Evolutionary conservation across 805 yeast species (phyloP).

Genomic region (Nakazawaea molendinolei): DNA sequence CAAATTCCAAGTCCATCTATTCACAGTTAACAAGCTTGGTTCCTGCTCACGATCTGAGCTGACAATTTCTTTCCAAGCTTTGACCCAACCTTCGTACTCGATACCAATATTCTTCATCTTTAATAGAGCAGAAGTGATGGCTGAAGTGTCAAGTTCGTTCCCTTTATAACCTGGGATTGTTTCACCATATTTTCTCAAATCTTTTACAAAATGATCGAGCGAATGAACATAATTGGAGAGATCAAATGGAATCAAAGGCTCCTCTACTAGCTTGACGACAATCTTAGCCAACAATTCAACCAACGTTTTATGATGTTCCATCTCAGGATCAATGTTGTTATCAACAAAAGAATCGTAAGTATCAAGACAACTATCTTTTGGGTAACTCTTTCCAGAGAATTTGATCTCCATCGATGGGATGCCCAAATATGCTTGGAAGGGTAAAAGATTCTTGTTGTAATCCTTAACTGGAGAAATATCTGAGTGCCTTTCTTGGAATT

Average conservation of each 20-base stretch:
- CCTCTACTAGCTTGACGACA: constrained; percentile 57
- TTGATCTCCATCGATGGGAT: constrained; percentile 63
- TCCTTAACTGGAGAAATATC: constrained; percentile 10
- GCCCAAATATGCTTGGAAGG: constrained; percentile 58
- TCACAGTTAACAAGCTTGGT: constrained; percentile 63
- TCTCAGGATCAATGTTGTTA: constrained; percentile 44
- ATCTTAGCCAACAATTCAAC: constrained; percentile 49
- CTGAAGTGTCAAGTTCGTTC: constrained; percentile 18
- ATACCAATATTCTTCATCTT: constrained; percentile 37
- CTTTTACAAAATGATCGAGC: constrained; percentile 37
- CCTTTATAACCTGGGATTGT: constrained; percentile 10
- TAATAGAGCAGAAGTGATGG: constrained; percentile 23
- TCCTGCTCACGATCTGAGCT: constrained; percentile 53
- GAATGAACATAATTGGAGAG: constrained; percentile 38
- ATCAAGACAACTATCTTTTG: constrained; percentile 58
- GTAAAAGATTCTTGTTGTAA: constrained; percentile 55
- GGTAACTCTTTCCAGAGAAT: constrained; percentile 35
- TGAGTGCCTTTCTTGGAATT: constrained; percentile 12
- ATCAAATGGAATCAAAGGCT: constrained; percentile 70
- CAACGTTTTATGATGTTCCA: constrained; percentile 49
- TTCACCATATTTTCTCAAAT: constrained; percentile 35
- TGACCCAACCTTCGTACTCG: constrained; percentile 47
- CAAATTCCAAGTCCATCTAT: constrained; percentile 79
- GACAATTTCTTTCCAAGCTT: constrained; percentile 58
- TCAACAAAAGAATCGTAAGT: constrained; percentile 48